Evolutionary conservation across 1,284 basidiomycete species (phyloP).

Genomic region (Apiotrichum akiyoshidainum): DNA sequence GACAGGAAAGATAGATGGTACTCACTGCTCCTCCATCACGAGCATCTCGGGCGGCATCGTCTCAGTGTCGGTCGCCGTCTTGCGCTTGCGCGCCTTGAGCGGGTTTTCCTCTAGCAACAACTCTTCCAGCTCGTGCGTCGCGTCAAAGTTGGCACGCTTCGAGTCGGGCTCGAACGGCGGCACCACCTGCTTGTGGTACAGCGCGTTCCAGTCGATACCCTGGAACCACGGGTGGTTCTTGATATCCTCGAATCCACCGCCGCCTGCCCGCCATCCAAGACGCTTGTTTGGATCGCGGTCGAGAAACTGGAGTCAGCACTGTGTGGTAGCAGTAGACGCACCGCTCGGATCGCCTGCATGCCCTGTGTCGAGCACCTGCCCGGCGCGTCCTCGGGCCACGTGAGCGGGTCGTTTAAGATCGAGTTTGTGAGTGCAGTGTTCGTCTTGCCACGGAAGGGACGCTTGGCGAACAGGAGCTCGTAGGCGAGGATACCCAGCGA

Average conservation of each 20-base stretch:
- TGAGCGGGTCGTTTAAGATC: slow-evolving; percentile 60
- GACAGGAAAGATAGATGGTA: not conserved
- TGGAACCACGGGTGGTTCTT: slow-evolving; percentile 83
- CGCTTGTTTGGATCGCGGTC: slow-evolving; percentile 79
- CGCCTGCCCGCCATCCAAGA: slow-evolving; percentile 73
- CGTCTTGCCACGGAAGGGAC: slow-evolving; percentile 87
- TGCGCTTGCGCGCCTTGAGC: slow-evolving; percentile 87
- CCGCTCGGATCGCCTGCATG: slow-evolving; percentile 47
- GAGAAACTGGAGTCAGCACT: slow-evolving; percentile 59
- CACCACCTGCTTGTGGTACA: slow-evolving; percentile 72
- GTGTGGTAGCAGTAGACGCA: slow-evolving; percentile 21
- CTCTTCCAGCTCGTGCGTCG: slow-evolving; percentile 97
- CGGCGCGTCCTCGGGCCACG: slow-evolving; percentile 50
- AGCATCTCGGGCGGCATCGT: slow-evolving; percentile 84
- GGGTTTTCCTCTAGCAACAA: slow-evolving; percentile 94
- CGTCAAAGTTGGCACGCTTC: slow-evolving; percentile 98
- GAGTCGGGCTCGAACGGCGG: slow-evolving; percentile 94
- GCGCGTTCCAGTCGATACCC: slow-evolving; percentile 77
- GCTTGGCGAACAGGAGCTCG: slow-evolving; percentile 84
- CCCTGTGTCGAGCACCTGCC: slow-evolving; percentile 45
- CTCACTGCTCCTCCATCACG: slow-evolving; percentile 96
- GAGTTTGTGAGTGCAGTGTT: slow-evolving; percentile 85
- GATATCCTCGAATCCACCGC: slow-evolving; percentile 74
- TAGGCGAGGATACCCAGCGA: slow-evolving; percentile 88
- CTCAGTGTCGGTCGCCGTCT: slow-evolving; percentile 80